Conservation (phyloP, 352 stramenopile species). For the Phytophthora ohioensis region DNA sequence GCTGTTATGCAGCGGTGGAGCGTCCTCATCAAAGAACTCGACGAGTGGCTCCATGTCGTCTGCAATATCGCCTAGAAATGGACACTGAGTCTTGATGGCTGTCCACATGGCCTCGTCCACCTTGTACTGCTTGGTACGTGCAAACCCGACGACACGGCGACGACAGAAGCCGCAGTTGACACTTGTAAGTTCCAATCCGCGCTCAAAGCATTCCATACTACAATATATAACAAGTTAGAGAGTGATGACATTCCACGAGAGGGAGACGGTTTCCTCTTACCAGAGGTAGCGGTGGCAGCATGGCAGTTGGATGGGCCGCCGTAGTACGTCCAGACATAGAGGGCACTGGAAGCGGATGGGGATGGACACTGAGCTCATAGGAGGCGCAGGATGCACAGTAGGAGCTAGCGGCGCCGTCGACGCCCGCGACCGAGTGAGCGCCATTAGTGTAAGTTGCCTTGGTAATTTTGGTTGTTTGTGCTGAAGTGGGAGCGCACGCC, state of each 20-base stretch:
- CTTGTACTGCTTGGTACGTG: conserved; percentile 78
- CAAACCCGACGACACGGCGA: conserved; percentile 78
- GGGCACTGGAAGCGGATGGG: conserved; percentile 79
- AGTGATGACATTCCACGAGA: neutral
- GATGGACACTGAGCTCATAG: conserved; percentile 42
- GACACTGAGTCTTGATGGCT: conserved; percentile 58
- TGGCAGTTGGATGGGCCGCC: conserved; percentile 68
- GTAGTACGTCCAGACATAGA: conserved; percentile 81
- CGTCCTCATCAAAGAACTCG: conserved; percentile 66
- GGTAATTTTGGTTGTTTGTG: conserved; percentile 12
- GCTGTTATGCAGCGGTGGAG: conserved; percentile 38
- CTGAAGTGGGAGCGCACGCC: conserved; percentile 8
- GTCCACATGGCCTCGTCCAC: conserved; percentile 72
- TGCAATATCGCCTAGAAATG: conserved; percentile 47
- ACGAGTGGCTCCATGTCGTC: conserved; percentile 41
- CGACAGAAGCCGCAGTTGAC: conserved; percentile 85
- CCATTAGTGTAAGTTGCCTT: conserved; percentile 34
- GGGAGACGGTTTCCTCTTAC: conserved; percentile 28
- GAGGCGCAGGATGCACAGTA: neutral
- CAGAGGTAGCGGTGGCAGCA: conserved; percentile 81
- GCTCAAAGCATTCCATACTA: conserved; percentile 77
- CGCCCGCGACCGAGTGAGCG: conserved; percentile 40
- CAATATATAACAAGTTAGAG: conserved; percentile 15
- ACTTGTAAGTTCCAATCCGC: conserved; percentile 74
- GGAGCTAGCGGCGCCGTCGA: conserved; percentile 11